Conservation (phyloP, 352 stramenopile genomes). For the Pythium sp. region DNA sequence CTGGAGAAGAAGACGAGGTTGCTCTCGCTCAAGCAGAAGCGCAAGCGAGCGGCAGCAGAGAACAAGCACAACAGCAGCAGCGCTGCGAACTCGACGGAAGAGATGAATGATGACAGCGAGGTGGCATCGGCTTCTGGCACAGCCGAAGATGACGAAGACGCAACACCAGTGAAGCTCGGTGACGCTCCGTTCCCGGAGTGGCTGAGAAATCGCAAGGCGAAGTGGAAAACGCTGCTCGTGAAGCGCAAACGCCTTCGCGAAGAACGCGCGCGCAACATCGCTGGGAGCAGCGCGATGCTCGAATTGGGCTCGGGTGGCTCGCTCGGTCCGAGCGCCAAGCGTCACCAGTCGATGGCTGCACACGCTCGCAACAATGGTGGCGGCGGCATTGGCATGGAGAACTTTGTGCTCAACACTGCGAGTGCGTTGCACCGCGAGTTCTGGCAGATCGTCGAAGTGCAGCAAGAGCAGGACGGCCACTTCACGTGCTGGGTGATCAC, state of each 20-base stretch:
- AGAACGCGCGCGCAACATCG: conserved; percentile 39
- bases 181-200: conserved; percentile 58
- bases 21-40: conserved; percentile 16
- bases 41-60: conserved; percentile 9
- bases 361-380: conserved; percentile 21
- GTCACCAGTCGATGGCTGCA: conserved; percentile 29
- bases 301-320: conserved; percentile 7
- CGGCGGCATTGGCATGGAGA: conserved; percentile 72
- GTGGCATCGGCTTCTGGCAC: not conserved
- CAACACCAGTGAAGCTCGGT: conserved; percentile 44
- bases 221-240: conserved; percentile 58
- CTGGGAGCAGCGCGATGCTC: conserved; percentile 10
- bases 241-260: conserved; percentile 61
- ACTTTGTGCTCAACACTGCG: conserved; percentile 69
- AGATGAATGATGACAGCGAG: conserved; percentile 26
- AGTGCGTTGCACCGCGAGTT: conserved; percentile 56
- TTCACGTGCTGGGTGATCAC: conserved; percentile 97
- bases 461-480: conserved; percentile 73
- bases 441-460: conserved; percentile 83
- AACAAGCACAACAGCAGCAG: conserved; percentile 13
- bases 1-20: conserved; percentile 15
- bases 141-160: conserved; percentile 3
- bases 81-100: conserved; percentile 18
- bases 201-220: conserved; percentile 69
- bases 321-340: conserved; percentile 28